Base-by-base conservation (phyloP, 345 rosid genomes). In the Melaleuca alternifolia region DNA sequence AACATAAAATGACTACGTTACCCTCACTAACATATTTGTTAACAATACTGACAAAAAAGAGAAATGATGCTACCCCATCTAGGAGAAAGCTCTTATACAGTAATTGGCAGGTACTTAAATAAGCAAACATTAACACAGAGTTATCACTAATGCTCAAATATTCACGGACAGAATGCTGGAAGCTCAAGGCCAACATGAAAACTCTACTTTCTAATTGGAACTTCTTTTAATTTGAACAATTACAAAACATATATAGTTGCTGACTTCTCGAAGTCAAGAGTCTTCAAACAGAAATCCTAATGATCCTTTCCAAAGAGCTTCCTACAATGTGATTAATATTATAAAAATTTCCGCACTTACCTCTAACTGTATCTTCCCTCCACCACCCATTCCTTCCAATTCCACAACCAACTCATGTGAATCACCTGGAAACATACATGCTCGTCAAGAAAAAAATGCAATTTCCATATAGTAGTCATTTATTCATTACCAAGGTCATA, bases 381-480 rank as follows among this genome's bases (percentile, higher is more conserved):
- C 99, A 79, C 99, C 96, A 65, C 98, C 99, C 94, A 96, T 97
- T 84, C 99, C 98, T 90, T 96, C 98, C 93, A 97, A 92, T 89
- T 97, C 96, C 86, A 95, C 92, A 87, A 92, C 88, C 87, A 94
- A 85, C 89, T 95, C 93, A 83, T 96, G 96, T 88, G 87, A 83
- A 85, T 93, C 89, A 87, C 99, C 99, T 97, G 88, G 86, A 62
- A 89, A 89, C 90, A 85, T 33, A 87, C 51, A 57, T 28, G 62
- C 37, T 62, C 76, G 26, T 44, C 37, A 83, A 83, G 84, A 76
- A 83, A 83, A 83, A 83, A 2, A 24, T 48, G 28, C 57, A 50
- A 83, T 83, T 83, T 50, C 6, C 33, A 26, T n/a, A 28, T 28
- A 20, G 53, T 83, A 33, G 23, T 44, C 41, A 83, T 50, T 83